Percentiles rank a stretch among this genome's conserved stretches.
phyloP scores from a whole-genome alignment of 768 basidiomycete species.

The Udeniomyces megalosporus region DNA sequence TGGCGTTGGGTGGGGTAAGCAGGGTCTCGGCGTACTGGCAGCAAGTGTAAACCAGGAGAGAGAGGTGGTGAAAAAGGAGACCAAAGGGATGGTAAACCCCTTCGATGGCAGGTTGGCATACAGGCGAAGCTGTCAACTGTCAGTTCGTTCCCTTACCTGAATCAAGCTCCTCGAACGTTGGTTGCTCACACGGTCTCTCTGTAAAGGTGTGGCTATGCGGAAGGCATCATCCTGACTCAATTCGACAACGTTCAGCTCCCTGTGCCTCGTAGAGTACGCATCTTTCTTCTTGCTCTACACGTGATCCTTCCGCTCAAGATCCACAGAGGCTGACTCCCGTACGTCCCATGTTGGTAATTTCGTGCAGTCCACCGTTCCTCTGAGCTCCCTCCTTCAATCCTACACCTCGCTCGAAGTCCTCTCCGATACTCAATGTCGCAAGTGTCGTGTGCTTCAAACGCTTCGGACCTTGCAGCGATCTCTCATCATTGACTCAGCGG shows the following conservation, averaged over 20 bases:
- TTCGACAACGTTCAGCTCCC: constrained; percentile 4
- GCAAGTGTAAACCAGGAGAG: neutral
- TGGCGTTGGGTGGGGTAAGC: neutral
- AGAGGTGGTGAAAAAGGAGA: neutral
- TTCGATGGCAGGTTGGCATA: constrained; percentile 12
- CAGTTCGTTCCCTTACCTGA: no score
- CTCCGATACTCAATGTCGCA: constrained; percentile 80
- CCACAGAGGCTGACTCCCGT: neutral
- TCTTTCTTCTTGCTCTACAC: neutral
- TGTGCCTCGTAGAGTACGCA: neutral
- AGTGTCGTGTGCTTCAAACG: constrained; percentile 73
- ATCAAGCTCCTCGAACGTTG: no score
- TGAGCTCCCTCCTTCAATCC: constrained; percentile 40
- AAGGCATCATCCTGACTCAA: constrained; percentile 11
- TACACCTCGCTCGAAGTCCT: constrained; percentile 79
- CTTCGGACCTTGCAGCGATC: constrained; percentile 38
- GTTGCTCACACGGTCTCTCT: no score
- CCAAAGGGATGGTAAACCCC: neutral
- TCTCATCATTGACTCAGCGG: neutral
- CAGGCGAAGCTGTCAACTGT: constrained; percentile 1
- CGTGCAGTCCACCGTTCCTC: neutral
- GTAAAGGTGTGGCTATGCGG: constrained; percentile 8
- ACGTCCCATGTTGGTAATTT: neutral
- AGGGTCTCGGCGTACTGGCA: neutral
- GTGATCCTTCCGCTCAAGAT: neutral